Base-by-base conservation (phyloP, 352 stramenopile genomes). In the Phytophthora litchii region DNA sequence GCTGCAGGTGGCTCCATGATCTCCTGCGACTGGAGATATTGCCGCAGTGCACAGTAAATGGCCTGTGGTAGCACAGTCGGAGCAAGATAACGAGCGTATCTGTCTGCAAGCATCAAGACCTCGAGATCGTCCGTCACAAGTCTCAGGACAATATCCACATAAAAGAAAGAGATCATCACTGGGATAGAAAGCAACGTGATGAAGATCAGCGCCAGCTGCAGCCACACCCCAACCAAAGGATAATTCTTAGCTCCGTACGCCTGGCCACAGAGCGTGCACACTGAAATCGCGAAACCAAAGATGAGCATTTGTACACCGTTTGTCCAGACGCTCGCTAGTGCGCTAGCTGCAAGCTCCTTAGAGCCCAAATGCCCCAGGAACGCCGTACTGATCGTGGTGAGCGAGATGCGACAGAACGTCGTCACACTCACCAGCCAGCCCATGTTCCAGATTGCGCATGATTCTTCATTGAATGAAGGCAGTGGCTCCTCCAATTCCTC, bases 151-250 rank as follows among this genome's bases (percentile, higher is more conserved):
- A 72, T 67, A 44, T 91, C 81, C n/a, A 92, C 82, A 50, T 92
- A 94, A 54, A 87, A 91, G 69, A 91, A 94, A 54, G 78, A 92
- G 52, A 88, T 66, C 70, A 91, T 87, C 51, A 92, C 85, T 1
- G 85, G 85, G 46, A 91, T 85, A 16, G 80, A 86, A 29, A 92
- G 67, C 31, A 89, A 48, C 46, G 81, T 80, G 63, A 91, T 75
- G 62, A 92, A 86, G 64, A 94, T 65, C 41, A 94, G 52, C 25
- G 81, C 83, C 9, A 94, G 62, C 50, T 94, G 81, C 12, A 94
- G 78, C 85, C 83, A 92, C 40, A 92, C 80, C 21, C 85, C 83
- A 11, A 92, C 82, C 29, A 94, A 73, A 48, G 80, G 70, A 37
- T 77, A 88, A 64, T 94, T 94, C 47, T 81, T 79, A 11, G 85